phyloP scores from a whole-genome alignment of 2,329 filamentous ascomycete species.

The Trichoderma sp. region DNA sequence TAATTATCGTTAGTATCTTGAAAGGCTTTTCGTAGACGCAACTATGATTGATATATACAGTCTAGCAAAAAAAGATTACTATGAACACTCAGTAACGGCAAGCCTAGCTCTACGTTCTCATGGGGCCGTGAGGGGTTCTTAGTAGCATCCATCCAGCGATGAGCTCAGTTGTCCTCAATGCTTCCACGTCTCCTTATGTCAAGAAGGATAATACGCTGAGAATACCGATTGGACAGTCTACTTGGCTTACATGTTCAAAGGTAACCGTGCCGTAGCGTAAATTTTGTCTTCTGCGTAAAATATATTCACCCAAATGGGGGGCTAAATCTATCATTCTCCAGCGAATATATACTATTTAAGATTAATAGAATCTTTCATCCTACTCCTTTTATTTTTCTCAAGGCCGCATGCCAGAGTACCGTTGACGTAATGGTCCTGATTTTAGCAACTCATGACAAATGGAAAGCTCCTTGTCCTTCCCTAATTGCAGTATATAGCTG shows the following conservation, averaged over 20 bases:
- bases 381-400: background rate
- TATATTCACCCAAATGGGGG: background rate
- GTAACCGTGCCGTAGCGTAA: background rate
- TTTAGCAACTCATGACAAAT: slow-evolving; percentile 65
- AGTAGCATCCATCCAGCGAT: background rate
- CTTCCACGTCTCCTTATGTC: background rate
- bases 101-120: background rate
- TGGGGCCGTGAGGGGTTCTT: background rate
- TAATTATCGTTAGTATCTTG: background rate
- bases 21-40: background rate
- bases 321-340: background rate
- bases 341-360: background rate
- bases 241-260: background rate
- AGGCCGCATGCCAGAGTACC: background rate
- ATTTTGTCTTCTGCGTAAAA: too few relatives aligned
- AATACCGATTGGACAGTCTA: background rate
- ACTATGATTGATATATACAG: background rate
- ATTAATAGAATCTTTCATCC: slow-evolving; percentile 4
- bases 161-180: background rate
- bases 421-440: background rate
- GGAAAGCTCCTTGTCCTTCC: slow-evolving; percentile 97
- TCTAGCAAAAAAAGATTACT: background rate
- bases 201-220: background rate
- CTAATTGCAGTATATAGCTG: slow-evolving; percentile 84
- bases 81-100: background rate